Percentiles rank a stretch among this genome's conserved stretches.
Conservation (phyloP, 441 rosid species). For the Pelargonium cotyledonis region DNA sequence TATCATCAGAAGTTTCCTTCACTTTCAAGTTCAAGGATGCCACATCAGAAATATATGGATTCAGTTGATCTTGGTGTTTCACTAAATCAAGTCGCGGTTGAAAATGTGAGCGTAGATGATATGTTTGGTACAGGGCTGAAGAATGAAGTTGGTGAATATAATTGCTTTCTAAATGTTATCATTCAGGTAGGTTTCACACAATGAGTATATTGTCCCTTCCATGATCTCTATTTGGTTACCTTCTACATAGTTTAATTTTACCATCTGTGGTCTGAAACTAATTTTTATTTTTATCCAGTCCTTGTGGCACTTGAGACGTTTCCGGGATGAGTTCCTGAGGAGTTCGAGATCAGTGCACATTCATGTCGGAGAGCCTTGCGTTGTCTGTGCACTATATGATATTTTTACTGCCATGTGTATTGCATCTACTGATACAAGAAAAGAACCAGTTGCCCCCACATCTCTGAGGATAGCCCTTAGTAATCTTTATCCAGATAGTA, state of each 20-base stretch:
- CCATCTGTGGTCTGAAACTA: slow-evolving; percentile 14
- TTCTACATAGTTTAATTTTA: slow-evolving; percentile 1
- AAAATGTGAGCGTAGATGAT: slow-evolving; percentile 31
- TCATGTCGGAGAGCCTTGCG: slow-evolving; percentile 96
- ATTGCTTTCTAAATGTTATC: slow-evolving; percentile 93
- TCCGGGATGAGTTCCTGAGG: slow-evolving; percentile 69
- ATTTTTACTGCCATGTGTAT: slow-evolving; percentile 59
- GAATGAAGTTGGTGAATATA: slow-evolving; percentile 93
- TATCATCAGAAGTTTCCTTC: slow-evolving; percentile 42
- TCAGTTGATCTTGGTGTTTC: slow-evolving; percentile 28
- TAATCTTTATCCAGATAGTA: slow-evolving; percentile 85
- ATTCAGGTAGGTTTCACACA: slow-evolving; percentile 56
- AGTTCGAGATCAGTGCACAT: slow-evolving; percentile 60
- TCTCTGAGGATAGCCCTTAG: slow-evolving; percentile 80
- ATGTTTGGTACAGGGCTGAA: slow-evolving; percentile 72
- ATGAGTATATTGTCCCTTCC: background rate
- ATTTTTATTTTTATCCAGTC: slow-evolving; percentile 41
- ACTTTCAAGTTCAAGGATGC: slow-evolving; percentile 32
- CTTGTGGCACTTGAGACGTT: slow-evolving; percentile 78
- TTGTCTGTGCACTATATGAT: slow-evolving; percentile 73
- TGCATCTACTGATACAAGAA: slow-evolving; percentile 45
- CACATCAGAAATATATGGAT: slow-evolving; percentile 25
- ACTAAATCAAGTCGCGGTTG: slow-evolving; percentile 29
- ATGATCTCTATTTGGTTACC: slow-evolving; percentile 7
- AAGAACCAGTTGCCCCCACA: slow-evolving; percentile 79